These are phyloP conservation scores for Salvia miltiorrhiza DNA, from an alignment of 257 asterid species.

Conservation along the genomic window DNA sequence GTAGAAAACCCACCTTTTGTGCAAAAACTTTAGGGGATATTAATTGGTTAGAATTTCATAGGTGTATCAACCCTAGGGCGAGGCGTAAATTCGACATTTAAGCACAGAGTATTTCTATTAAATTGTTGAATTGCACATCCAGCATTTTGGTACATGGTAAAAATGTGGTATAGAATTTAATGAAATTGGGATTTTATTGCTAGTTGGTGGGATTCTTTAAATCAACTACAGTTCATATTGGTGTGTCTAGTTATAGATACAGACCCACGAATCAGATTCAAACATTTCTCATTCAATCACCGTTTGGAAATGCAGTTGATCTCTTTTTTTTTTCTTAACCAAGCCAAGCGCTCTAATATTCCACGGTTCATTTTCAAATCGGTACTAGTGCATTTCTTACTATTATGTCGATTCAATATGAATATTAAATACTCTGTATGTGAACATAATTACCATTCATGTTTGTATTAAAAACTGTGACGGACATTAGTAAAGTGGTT, in stretches of 20 bases:
- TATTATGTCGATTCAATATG: no score
- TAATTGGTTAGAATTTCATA: not conserved
- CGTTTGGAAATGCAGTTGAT: not conserved
- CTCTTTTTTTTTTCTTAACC: not conserved
- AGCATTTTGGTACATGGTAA: no score
- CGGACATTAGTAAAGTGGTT: no score
- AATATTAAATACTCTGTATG: no score
- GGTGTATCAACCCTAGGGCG: conserved; percentile 7
- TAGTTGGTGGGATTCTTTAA: not conserved
- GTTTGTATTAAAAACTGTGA: no score
- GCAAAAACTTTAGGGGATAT: not conserved
- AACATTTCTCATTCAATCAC: not conserved
- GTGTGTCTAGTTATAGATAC: not conserved
- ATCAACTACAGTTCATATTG: not conserved
- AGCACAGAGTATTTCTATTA: not conserved
- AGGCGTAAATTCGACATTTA: conserved; percentile 13
- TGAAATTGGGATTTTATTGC: conserved; percentile 4
- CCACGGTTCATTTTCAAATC: no score
- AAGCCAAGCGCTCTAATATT: no score
- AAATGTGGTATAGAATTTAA: not conserved
- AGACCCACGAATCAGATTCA: not conserved
- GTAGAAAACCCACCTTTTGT: not conserved
- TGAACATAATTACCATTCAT: no score
- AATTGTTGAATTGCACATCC: not conserved
- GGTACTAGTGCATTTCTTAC: no score